Evolutionary conservation across 2,329 filamentous ascomycete genomes (phyloP).

Genomic region (Sphaceloma murrayae): DNA sequence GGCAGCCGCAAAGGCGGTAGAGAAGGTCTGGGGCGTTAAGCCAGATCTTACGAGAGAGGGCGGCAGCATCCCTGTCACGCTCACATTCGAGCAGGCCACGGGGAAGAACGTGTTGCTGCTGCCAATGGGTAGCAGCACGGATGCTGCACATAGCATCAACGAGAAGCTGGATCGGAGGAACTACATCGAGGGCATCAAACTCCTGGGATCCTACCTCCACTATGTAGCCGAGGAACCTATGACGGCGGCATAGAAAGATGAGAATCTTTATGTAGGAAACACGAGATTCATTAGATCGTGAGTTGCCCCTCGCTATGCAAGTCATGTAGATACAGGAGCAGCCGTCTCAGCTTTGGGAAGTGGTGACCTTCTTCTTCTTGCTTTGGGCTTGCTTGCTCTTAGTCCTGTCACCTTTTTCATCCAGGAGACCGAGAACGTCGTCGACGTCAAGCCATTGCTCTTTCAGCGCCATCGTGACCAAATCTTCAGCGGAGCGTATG

Average conservation of each 20-base stretch:
- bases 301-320: conserved; percentile 2
- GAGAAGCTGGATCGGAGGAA: conserved; percentile 96
- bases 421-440: conserved; percentile 27
- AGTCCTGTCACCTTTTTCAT: not conserved
- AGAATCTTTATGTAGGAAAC: not conserved
- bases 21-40: conserved; percentile 86
- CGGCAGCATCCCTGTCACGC: conserved; percentile 90
- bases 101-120: conserved; percentile 94
- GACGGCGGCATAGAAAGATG: conserved; percentile 13
- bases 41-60: conserved; percentile 95
- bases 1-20: conserved; percentile 88
- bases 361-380: not conserved
- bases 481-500: conserved; percentile 18
- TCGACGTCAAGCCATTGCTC: conserved; percentile 29
- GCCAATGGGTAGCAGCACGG: conserved; percentile 95
- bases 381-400: not conserved
- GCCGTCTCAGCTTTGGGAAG: too few species aligned
- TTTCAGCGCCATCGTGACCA: conserved; percentile 27
- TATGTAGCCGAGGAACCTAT: conserved; percentile 87
- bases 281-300: conserved; percentile 9
- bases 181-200: conserved; percentile 96
- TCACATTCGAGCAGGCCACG: conserved; percentile 95
- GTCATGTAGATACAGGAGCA: not conserved
- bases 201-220: conserved; percentile 89
- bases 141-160: conserved; percentile 95